Percentiles rank a stretch among this genome's conserved stretches.
Conservation (phyloP, 805 yeast genomes). For the Yarrowia sp. region DNA sequence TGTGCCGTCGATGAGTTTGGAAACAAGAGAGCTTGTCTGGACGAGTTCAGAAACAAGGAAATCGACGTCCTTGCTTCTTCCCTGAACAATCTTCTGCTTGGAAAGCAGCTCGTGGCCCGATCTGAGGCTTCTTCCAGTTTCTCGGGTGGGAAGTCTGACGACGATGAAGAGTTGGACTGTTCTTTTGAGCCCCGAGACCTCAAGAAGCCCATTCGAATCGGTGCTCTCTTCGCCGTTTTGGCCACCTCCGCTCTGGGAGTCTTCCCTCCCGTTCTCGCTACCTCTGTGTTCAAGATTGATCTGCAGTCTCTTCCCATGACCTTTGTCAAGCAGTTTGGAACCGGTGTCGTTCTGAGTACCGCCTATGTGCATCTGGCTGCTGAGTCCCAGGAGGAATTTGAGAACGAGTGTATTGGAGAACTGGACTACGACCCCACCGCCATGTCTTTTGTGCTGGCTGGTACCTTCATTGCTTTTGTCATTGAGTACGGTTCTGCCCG, state of each 20-base stretch:
- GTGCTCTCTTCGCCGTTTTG: slow-evolving; percentile 51
- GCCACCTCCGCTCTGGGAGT: slow-evolving; percentile 51
- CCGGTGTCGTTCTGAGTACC: slow-evolving; percentile 84
- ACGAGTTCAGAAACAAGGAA: neutral
- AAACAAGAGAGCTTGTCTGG: slow-evolving; percentile 6
- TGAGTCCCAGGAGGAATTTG: slow-evolving; percentile 69
- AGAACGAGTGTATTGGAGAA: slow-evolving; percentile 67
- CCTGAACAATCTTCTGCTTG: slow-evolving; percentile 23
- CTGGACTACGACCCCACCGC: slow-evolving; percentile 61
- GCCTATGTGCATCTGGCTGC: slow-evolving; percentile 76
- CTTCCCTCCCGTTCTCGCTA: slow-evolving; percentile 50
- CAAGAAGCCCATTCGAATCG: slow-evolving; percentile 49
- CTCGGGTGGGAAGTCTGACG: neutral
- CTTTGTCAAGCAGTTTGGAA: slow-evolving; percentile 76
- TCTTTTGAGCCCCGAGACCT: slow-evolving; percentile 44
- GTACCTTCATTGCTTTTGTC: slow-evolving; percentile 58
- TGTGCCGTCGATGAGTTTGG: slow-evolving; percentile 24
- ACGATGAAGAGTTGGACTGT: slow-evolving; percentile 18
- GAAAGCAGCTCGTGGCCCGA: slow-evolving; percentile 22
- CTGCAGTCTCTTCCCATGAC: slow-evolving; percentile 45
- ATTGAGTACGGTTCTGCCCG: slow-evolving; percentile 60
- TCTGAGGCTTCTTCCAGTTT: slow-evolving; percentile 12
- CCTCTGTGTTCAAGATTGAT: slow-evolving; percentile 40
- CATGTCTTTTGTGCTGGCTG: slow-evolving; percentile 59
- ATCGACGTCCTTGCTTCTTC: slow-evolving; percentile 10